Evolutionary conservation across 805 yeast species (phyloP).

Genomic region (Nakazawaea pomicola): DNA sequence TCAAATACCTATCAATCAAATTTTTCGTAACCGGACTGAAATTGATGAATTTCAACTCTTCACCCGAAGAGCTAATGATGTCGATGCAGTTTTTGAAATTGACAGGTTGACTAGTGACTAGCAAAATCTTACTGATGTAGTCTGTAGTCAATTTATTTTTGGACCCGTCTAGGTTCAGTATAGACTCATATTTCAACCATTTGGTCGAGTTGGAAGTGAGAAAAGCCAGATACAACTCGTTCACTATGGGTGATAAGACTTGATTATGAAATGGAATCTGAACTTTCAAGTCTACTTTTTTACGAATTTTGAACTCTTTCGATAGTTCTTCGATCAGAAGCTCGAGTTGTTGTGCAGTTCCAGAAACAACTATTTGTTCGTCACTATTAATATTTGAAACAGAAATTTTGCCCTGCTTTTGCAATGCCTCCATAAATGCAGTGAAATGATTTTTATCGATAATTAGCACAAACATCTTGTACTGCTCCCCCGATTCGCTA

Average conservation of each 20-base stretch:
- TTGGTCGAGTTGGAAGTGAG: neutral
- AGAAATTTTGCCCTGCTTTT: slow-evolving; percentile 9
- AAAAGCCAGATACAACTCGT: slow-evolving; percentile 18
- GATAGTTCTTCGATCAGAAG: slow-evolving; percentile 15
- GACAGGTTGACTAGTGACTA: slow-evolving; percentile 28
- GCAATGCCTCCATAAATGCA: slow-evolving; percentile 10
- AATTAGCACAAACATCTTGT: slow-evolving; percentile 29
- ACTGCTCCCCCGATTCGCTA: slow-evolving; percentile 27
- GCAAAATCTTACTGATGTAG: slow-evolving; percentile 24
- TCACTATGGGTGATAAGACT: slow-evolving; percentile 23
- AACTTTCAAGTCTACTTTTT: slow-evolving; percentile 24
- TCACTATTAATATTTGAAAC: slow-evolving; percentile 28
- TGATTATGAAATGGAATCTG: slow-evolving; percentile 30
- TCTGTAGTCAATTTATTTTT: slow-evolving; percentile 12
- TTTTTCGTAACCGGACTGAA: slow-evolving; percentile 26
- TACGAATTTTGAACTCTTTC: slow-evolving; percentile 17
- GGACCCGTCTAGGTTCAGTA: slow-evolving; percentile 26
- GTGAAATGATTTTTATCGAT: slow-evolving; percentile 21
- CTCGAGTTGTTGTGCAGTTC: slow-evolving; percentile 17
- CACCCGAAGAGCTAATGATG: slow-evolving; percentile 8
- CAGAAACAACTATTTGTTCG: slow-evolving; percentile 30
- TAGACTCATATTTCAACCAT: slow-evolving; percentile 21
- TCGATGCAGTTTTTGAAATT: slow-evolving; percentile 27
- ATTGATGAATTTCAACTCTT: slow-evolving; percentile 21
- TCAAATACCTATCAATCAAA: slow-evolving; percentile 17